Conservation (phyloP, 129 eudicot genomes). For the Smallanthus sonchifolius region DNA sequence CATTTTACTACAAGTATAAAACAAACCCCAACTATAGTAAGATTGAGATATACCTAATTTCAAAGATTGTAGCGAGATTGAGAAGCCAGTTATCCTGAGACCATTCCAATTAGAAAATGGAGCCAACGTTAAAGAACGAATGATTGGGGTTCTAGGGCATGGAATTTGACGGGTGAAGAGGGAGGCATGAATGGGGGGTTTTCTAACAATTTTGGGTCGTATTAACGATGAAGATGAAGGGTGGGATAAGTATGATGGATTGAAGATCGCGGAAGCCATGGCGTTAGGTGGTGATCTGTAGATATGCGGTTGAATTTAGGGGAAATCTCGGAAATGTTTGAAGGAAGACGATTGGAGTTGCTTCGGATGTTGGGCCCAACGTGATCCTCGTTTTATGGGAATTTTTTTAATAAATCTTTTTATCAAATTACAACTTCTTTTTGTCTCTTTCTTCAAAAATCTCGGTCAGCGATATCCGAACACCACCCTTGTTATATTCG, state of each 20-base stretch:
- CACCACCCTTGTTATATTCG: too few species aligned
- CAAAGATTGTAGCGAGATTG: constrained; percentile 36
- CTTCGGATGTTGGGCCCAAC: constrained; percentile 27
- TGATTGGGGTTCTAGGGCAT: constrained; percentile 29
- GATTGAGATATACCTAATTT: constrained; percentile 41
- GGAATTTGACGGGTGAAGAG: constrained; percentile 25
- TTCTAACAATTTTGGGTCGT: constrained; percentile 10
- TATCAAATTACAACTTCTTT: too few species aligned
- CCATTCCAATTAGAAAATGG: constrained; percentile 56
- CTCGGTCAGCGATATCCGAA: too few species aligned
- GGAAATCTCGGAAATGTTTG: constrained; percentile 14
- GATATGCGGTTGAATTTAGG: constrained; percentile 28
- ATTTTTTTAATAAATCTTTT: background rate
- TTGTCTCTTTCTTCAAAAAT: too few species aligned
- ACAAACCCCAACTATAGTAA: background rate
- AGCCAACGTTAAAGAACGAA: constrained; percentile 33
- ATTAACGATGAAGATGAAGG: constrained; percentile 23
- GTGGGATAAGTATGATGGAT: constrained; percentile 24
- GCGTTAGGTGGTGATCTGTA: constrained; percentile 15
- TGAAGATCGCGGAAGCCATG: constrained; percentile 57
- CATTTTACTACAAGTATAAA: background rate
- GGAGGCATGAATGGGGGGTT: constrained; percentile 19
- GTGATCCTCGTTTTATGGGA: constrained; percentile 9
- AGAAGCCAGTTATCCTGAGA: constrained; percentile 39
- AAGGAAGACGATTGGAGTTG: constrained; percentile 22